Percentiles rank a stretch among this genome's conserved stretches.
These are phyloP conservation scores for Talaromyces piceae DNA, from an alignment of 2,329 filamentous ascomycete species.

Conservation along the genomic window DNA sequence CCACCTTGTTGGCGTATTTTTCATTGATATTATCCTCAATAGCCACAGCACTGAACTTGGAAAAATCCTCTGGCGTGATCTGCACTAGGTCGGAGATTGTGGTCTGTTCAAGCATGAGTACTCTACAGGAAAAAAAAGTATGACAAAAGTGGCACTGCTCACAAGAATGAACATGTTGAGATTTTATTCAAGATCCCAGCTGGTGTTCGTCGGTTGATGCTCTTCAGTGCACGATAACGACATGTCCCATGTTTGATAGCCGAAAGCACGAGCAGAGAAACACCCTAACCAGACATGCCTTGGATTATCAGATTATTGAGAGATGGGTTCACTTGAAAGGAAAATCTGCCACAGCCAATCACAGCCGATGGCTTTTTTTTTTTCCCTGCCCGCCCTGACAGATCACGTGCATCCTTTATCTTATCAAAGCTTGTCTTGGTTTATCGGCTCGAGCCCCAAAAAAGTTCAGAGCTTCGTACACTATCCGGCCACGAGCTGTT, in stretches of 20 bases:
- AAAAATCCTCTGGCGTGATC: constrained; percentile 82
- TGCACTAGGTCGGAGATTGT: constrained; percentile 92
- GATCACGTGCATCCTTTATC: constrained; percentile 2
- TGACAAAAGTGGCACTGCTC: constrained; percentile 22
- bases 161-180: constrained; percentile 47
- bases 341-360: not conserved
- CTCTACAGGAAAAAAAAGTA: not conserved
- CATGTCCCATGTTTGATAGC: not conserved
- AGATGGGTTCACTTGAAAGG: too few relatives aligned
- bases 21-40: constrained; percentile 96
- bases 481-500: too few relatives aligned
- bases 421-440: not conserved
- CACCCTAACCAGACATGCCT: not conserved
- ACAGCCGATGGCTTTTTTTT: not conserved
- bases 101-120: constrained; percentile 48
- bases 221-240: not conserved
- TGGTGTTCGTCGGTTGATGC: constrained; percentile 1
- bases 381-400: not conserved
- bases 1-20: constrained; percentile 89
- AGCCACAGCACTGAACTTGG: constrained; percentile 68
- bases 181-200: too few relatives aligned
- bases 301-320: too few relatives aligned
- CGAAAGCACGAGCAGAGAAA: not conserved
- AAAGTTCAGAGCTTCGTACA: too few relatives aligned
- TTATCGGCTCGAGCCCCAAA: too few relatives aligned